A percentile compares a stretch with the other conserved stretches of the same genome.
Evolutionary conservation across 441 rosid species (phyloP).

Genomic region (Flueggea neowawraea): DNA sequence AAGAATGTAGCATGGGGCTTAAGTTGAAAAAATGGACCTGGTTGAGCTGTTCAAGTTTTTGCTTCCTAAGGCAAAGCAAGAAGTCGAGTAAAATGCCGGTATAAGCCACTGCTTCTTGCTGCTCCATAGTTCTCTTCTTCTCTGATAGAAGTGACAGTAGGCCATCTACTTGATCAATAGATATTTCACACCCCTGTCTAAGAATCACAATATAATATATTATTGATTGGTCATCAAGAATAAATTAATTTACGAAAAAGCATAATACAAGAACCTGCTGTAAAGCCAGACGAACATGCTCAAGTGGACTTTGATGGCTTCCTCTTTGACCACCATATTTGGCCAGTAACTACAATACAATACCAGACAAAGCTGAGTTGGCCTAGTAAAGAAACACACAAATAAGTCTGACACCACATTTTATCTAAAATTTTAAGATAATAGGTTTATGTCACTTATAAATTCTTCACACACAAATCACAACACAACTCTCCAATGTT

Average conservation of each 20-base stretch:
- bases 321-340: conserved; percentile 69
- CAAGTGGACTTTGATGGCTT: conserved; percentile 83
- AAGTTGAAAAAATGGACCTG: conserved; percentile 50
- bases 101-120: conserved; percentile 97
- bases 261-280: conserved; percentile 49
- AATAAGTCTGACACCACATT: too few species aligned
- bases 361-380: too few species aligned
- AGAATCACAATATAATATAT: conserved; percentile 31
- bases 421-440: too few species aligned
- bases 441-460: too few species aligned
- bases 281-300: conserved; percentile 70
- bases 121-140: conserved; percentile 96
- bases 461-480: too few species aligned
- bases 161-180: conserved; percentile 80
- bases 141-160: conserved; percentile 74
- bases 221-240: not conserved
- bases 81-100: conserved; percentile 95
- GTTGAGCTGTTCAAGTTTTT: conserved; percentile 81
- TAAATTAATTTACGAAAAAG: too few species aligned
- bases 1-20: too few species aligned
- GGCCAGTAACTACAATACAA: too few species aligned
- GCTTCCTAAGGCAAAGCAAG: conserved; percentile 82
- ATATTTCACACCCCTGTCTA: conserved; percentile 88
- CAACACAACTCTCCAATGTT: not conserved
- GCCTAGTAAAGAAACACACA: too few species aligned